Evolutionary conservation across 2,329 filamentous ascomycete species (phyloP).

Genomic region (Verticillium klebahnii): DNA sequence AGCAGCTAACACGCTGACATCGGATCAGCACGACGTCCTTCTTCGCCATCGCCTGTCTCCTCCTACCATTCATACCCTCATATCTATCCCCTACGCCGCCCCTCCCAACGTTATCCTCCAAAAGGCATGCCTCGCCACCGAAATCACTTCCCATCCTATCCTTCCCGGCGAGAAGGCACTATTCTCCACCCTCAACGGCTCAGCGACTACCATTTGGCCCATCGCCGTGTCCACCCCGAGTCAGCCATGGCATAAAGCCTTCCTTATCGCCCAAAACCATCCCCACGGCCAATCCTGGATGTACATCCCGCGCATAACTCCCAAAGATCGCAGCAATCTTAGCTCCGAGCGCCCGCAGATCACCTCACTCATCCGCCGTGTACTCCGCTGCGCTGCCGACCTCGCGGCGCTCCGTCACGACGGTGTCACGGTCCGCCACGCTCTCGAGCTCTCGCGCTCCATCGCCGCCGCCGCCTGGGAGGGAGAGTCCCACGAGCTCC

Average conservation of each 20-base stretch:
- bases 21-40: slow-evolving; percentile 9
- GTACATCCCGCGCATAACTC: slow-evolving; percentile 36
- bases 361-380: slow-evolving; percentile 24
- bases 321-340: slow-evolving; percentile 25
- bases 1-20: not conserved
- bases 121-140: slow-evolving; percentile 30
- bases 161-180: slow-evolving; percentile 27
- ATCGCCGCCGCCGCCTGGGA: slow-evolving; percentile 78
- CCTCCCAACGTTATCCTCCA: slow-evolving; percentile 25
- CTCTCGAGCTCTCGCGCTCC: slow-evolving; percentile 73
- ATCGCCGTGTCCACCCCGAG: slow-evolving; percentile 37
- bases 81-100: slow-evolving; percentile 8
- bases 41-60: slow-evolving; percentile 9
- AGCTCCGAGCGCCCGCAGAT: slow-evolving; percentile 24
- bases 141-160: slow-evolving; percentile 32
- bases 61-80: slow-evolving; percentile 8
- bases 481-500: slow-evolving; percentile 66
- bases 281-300: slow-evolving; percentile 53
- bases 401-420: slow-evolving; percentile 44
- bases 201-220: slow-evolving; percentile 31
- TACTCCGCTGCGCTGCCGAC: slow-evolving; percentile 32
- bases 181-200: slow-evolving; percentile 32
- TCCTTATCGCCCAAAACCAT: slow-evolving; percentile 68
- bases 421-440: slow-evolving; percentile 60
- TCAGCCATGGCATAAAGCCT: slow-evolving; percentile 67